phyloP scores from a whole-genome alignment of 441 rosid species.

The Gossypium laxum region DNA sequence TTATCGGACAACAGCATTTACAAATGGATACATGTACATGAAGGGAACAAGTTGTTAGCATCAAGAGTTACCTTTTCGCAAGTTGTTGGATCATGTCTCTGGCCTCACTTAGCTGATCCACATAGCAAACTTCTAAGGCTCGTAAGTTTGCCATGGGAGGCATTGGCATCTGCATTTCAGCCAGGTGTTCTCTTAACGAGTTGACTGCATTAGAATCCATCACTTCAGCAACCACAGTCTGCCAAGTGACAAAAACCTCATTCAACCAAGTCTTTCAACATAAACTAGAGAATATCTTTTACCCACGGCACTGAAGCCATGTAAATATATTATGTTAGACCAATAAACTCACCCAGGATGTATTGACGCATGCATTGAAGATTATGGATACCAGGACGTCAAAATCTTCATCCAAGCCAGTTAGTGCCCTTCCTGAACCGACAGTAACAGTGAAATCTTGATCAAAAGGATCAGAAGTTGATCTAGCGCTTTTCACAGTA shows the following conservation, averaged over 20 bases:
- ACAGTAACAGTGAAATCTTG: constrained; percentile 46
- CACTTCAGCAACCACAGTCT: constrained; percentile 41
- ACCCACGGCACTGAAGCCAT: background rate
- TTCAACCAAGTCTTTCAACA: constrained; percentile 7
- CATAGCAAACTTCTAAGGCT: constrained; percentile 43
- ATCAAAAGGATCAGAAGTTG: constrained; percentile 38
- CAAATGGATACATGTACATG: background rate
- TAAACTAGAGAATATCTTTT: background rate
- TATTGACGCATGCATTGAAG: constrained; percentile 44
- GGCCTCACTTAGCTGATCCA: constrained; percentile 43
- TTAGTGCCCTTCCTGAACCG: constrained; percentile 36
- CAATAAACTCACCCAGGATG: constrained; percentile 48
- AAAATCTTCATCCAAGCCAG: constrained; percentile 49
- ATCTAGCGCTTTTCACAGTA: constrained; percentile 43
- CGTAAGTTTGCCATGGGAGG: constrained; percentile 43
- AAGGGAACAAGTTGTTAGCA: background rate
- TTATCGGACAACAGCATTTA: background rate
- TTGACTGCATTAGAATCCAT: constrained; percentile 36
- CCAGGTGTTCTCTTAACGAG: constrained; percentile 35
- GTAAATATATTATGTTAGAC: background rate
- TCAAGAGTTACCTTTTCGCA: constrained; percentile 19
- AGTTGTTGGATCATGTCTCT: constrained; percentile 41
- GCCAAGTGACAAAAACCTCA: constrained; percentile 18
- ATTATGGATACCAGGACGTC: constrained; percentile 43
- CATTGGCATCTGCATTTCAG: constrained; percentile 28